Evolutionary conservation across 345 rosid species (phyloP).

Genomic region (Geranium brycei): DNA sequence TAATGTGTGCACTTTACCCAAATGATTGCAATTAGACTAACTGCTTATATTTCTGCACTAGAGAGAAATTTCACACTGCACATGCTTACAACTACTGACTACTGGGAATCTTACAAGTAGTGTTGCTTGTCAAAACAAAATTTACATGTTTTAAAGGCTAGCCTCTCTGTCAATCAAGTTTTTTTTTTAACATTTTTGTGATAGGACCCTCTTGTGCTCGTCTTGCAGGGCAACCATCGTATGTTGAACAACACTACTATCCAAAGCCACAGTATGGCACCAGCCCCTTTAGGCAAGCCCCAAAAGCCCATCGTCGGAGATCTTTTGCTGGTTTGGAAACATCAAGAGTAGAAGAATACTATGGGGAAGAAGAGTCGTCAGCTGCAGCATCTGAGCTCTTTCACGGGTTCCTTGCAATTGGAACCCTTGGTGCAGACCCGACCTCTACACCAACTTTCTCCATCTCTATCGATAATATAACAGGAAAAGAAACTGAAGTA

Average conservation of each 20-base stretch:
- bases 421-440: constrained; percentile 56
- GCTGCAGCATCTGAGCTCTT: constrained; percentile 45
- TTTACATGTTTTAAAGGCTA: not conserved
- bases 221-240: constrained; percentile 49
- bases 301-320: constrained; percentile 31
- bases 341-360: constrained; percentile 31
- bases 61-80: not conserved
- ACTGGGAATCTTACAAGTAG: not conserved
- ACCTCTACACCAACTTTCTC: constrained; percentile 46
- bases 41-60: no score
- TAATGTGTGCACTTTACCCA: not conserved
- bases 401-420: constrained; percentile 80
- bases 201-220: constrained; percentile 30
- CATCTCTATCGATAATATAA: constrained; percentile 45
- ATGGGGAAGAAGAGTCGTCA: constrained; percentile 32
- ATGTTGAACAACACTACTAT: constrained; percentile 44
- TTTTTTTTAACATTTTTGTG: constrained; percentile 10
- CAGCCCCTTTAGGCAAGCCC: constrained; percentile 30
- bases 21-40: no score
- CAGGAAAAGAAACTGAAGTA: constrained; percentile 59
- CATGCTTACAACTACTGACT: not conserved
- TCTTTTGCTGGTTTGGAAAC: constrained; percentile 46
- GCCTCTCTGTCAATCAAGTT: not conserved
- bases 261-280: constrained; percentile 29
- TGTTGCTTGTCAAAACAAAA: not conserved